These are phyloP conservation scores for Trapa bicornis DNA, from an alignment of 345 rosid species.

Conservation along the genomic window DNA sequence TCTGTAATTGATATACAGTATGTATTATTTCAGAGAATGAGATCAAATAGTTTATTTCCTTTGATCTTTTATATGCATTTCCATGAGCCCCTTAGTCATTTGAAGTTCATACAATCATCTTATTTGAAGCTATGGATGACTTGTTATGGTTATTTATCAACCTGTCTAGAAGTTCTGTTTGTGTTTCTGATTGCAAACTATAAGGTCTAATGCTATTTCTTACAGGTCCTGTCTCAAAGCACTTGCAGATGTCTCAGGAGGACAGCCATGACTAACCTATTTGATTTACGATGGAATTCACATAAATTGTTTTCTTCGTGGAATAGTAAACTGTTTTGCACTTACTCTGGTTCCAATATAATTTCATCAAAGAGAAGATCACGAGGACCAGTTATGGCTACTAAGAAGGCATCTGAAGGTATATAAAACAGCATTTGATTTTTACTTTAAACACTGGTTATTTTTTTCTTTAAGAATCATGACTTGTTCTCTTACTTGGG, in stretches of 20 bases:
- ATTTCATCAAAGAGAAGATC: conserved; percentile 62
- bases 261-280: conserved; percentile 23
- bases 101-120: neutral
- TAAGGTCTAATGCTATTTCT: conserved; percentile 7
- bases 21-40: neutral
- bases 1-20: neutral
- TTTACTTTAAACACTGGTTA: too few relatives aligned
- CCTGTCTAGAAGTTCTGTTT: neutral
- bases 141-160: neutral
- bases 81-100: neutral
- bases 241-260: conserved; percentile 35
- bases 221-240: conserved; percentile 48
- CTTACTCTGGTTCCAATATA: conserved; percentile 27
- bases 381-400: conserved; percentile 89
- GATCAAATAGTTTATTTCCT: neutral
- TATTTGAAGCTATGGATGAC: neutral
- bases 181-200: conserved; percentile 5
- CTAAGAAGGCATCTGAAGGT: conserved; percentile 74
- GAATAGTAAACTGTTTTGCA: conserved; percentile 28
- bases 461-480: neutral
- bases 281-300: conserved; percentile 29
- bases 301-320: conserved; percentile 32
- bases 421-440: conserved; percentile 6
- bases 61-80: neutral
- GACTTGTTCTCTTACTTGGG: conserved; percentile 7